phyloP scores from a whole-genome alignment of 2,329 filamentous ascomycete species.

The Madurella fahalii region DNA sequence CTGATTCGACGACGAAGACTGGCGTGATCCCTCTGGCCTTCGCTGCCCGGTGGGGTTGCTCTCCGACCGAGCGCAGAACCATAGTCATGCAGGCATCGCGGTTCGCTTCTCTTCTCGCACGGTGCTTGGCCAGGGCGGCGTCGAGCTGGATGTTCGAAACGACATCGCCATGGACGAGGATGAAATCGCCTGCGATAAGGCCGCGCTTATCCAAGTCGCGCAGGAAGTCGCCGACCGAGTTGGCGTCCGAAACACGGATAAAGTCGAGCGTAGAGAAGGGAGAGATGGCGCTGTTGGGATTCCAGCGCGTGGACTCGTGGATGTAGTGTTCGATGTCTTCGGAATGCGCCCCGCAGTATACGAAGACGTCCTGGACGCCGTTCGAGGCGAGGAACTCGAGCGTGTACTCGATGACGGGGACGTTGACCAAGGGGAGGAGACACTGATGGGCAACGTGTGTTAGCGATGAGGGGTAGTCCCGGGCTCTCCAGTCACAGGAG shows the following conservation, averaged over 20 bases:
- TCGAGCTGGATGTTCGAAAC: slow-evolving; percentile 88
- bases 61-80: slow-evolving; percentile 74
- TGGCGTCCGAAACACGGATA: slow-evolving; percentile 76
- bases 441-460: slow-evolving; percentile 54
- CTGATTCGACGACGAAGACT: slow-evolving; percentile 80
- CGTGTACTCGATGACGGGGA: slow-evolving; percentile 93
- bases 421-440: slow-evolving; percentile 88
- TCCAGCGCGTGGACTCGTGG: slow-evolving; percentile 66
- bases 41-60: slow-evolving; percentile 62
- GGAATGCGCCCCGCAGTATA: slow-evolving; percentile 86
- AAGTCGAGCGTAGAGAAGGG: slow-evolving; percentile 80
- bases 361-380: slow-evolving; percentile 87
- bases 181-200: slow-evolving; percentile 83
- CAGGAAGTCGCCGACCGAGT: slow-evolving; percentile 89
- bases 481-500: not conserved
- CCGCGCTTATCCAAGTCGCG: slow-evolving; percentile 85
- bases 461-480: not conserved
- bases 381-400: slow-evolving; percentile 94
- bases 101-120: slow-evolving; percentile 73
- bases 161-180: slow-evolving; percentile 88
- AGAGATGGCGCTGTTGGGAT: slow-evolving; percentile 49
- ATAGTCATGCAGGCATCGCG: slow-evolving; percentile 98
- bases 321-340: slow-evolving; percentile 87
- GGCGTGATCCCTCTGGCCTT: slow-evolving; percentile 72
- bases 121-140: slow-evolving; percentile 70